Percentiles rank a stretch among this genome's conserved stretches.
phyloP scores from a whole-genome alignment of 345 rosid species.

The Ceriops decandra region DNA sequence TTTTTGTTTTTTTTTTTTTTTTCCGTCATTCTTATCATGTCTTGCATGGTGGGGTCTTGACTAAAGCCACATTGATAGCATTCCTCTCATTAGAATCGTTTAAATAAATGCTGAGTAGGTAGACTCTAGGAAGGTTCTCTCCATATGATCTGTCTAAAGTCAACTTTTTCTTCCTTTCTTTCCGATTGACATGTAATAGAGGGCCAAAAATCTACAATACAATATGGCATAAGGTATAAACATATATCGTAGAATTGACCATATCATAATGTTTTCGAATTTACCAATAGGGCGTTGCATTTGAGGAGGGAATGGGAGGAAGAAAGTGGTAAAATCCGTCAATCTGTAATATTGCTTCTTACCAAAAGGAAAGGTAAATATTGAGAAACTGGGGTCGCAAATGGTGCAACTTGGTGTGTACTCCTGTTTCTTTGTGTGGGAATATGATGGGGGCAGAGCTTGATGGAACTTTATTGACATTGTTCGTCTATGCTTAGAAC shows the following conservation, averaged over 20 bases:
- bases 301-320: too few species aligned
- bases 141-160: neutral
- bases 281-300: too few species aligned
- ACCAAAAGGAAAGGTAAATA: conserved; percentile 14
- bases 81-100: conserved; percentile 1
- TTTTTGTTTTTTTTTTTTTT: neutral
- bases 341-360: neutral
- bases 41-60: neutral
- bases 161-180: neutral
- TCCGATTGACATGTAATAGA: too few species aligned
- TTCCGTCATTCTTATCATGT: neutral
- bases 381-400: conserved; percentile 13
- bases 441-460: conserved; percentile 19
- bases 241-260: conserved; percentile 10
- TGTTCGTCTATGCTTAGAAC: conserved; percentile 19
- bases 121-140: conserved; percentile 8
- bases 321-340: too few species aligned
- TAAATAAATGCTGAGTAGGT: conserved; percentile 29
- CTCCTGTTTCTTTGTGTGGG: conserved; percentile 22
- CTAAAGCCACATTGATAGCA: neutral
- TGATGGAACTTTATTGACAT: conserved; percentile 13
- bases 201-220: neutral
- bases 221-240: conserved; percentile 8
- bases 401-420: conserved; percentile 27
- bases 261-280: conserved; percentile 7